A percentile compares a stretch with the other conserved stretches of the same genome.
These are phyloP conservation scores for Jaltomata sinuosa DNA, from an alignment of 257 asterid species.

Conservation along the genomic window DNA sequence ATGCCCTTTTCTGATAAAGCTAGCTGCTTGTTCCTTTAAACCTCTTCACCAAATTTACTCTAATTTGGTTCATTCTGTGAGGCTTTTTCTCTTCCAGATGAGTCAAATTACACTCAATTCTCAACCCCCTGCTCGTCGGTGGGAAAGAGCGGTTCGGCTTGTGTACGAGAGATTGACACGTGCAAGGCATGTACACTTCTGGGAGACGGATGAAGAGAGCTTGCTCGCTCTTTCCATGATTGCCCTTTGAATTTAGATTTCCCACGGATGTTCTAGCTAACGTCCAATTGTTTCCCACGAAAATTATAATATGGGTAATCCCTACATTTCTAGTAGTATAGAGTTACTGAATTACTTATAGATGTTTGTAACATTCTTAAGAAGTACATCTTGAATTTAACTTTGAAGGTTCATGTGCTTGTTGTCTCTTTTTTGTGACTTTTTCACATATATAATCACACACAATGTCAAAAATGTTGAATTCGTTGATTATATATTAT, in stretches of 20 bases:
- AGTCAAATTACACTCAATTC: conserved; percentile 27
- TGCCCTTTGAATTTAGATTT: conserved; percentile 20
- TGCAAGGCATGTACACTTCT: conserved; percentile 22
- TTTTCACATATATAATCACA: too few species aligned
- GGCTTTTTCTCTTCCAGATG: conserved; percentile 51
- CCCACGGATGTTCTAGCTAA: background rate
- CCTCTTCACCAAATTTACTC: conserved; percentile 30
- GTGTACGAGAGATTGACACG: conserved; percentile 28
- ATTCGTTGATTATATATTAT: background rate
- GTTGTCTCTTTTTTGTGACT: background rate
- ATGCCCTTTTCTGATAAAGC: conserved; percentile 2
- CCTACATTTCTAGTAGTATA: too few species aligned
- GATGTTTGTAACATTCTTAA: too few species aligned
- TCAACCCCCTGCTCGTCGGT: background rate
- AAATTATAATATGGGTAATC: too few species aligned
- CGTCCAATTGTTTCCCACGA: too few species aligned
- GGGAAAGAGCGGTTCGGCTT: conserved; percentile 54
- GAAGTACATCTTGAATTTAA: background rate
- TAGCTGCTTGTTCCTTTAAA: conserved; percentile 19
- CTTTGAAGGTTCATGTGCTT: background rate
- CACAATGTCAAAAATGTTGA: background rate
- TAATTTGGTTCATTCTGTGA: conserved; percentile 8
- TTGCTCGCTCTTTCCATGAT: conserved; percentile 39
- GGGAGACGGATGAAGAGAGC: conserved; percentile 38
- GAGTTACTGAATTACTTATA: too few species aligned